phyloP scores from a whole-genome alignment of 441 rosid species.

The Syzygium syzygioides region DNA sequence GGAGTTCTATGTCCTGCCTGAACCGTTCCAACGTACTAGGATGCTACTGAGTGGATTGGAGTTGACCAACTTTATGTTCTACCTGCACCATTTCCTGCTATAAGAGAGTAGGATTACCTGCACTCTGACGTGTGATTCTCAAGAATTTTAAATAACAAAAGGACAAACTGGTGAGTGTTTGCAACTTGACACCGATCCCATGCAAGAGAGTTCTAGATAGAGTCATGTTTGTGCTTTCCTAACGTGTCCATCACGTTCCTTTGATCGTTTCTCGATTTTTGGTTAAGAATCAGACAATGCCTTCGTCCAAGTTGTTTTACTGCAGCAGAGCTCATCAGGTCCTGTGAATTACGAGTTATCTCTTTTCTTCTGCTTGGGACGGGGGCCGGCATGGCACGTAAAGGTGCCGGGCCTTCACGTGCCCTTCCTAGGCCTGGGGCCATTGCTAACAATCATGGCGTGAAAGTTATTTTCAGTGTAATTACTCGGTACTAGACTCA shows the following conservation, averaged over 20 bases:
- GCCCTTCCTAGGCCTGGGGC: background rate
- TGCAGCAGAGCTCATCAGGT: background rate
- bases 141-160: background rate
- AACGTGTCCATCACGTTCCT: background rate
- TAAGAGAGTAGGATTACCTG: background rate
- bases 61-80: background rate
- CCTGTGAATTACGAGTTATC: background rate
- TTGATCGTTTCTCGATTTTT: background rate
- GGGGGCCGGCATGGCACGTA: background rate
- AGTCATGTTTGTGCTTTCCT: background rate
- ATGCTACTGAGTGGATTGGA: background rate
- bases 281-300: background rate
- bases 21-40: background rate
- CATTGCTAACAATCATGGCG: background rate
- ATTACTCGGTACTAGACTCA: background rate
- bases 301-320: background rate
- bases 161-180: background rate
- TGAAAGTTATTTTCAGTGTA: background rate
- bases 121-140: background rate
- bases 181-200: background rate
- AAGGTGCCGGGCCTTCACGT: background rate
- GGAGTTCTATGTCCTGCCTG: background rate
- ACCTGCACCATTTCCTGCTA: background rate
- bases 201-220: background rate
- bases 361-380: background rate